Evolutionary conservation across 169 alveolate species (phyloP).

Genomic region (Cryptosporidium viatorum): DNA sequence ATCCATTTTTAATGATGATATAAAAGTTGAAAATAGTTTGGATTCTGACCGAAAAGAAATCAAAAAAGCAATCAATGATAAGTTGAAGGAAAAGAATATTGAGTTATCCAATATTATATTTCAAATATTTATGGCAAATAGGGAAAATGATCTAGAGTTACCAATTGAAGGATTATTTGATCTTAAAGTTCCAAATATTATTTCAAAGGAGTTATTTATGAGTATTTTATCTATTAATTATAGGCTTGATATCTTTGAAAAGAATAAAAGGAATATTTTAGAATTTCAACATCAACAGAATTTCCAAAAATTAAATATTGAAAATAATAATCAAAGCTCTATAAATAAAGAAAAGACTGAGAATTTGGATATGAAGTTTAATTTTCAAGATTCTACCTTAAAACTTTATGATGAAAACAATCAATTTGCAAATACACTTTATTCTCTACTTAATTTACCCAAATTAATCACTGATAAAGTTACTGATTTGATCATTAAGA

Average conservation of each 20-base stretch:
- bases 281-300: slow-evolving; percentile 25
- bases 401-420: slow-evolving; percentile 17
- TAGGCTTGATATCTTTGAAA: slow-evolving; percentile 21
- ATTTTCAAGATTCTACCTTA: slow-evolving; percentile 20
- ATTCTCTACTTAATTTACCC: slow-evolving; percentile 35
- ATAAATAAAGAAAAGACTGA: neutral
- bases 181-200: slow-evolving; percentile 37
- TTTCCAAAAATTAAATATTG: slow-evolving; percentile 1
- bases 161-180: slow-evolving; percentile 46
- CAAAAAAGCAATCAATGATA: slow-evolving; percentile 6
- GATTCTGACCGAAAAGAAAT: slow-evolving; percentile 9
- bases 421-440: slow-evolving; percentile 29
- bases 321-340: neutral
- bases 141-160: slow-evolving; percentile 56
- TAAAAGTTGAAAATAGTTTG: neutral
- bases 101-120: slow-evolving; percentile 17
- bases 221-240: slow-evolving; percentile 4
- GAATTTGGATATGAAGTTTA: slow-evolving; percentile 7
- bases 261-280: neutral
- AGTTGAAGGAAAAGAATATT: slow-evolving; percentile 40
- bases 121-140: slow-evolving; percentile 18
- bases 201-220: slow-evolving; percentile 39
- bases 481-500: slow-evolving; percentile 4
- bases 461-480: slow-evolving; percentile 16
- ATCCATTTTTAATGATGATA: slow-evolving; percentile 27